Conservation (phyloP, 1,139 yeast species). For the Blastobotrys capitulatus region DNA sequence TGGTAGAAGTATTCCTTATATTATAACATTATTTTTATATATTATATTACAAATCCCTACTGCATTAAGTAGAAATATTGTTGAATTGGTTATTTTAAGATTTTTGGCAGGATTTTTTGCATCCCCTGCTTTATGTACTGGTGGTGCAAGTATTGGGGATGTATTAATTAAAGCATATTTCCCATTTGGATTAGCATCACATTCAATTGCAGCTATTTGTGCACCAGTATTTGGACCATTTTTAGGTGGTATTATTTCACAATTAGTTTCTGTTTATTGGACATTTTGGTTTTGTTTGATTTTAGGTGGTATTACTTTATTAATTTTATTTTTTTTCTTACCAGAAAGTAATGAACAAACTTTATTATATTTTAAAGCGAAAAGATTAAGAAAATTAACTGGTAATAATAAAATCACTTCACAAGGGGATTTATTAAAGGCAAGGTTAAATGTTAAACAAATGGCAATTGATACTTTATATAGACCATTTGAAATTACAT, state of each 20-base stretch:
- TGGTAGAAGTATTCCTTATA: conserved; percentile 53
- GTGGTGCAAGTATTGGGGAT: conserved; percentile 82
- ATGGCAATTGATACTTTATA: conserved; percentile 42
- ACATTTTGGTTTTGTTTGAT: conserved; percentile 44
- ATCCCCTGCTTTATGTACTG: conserved; percentile 80
- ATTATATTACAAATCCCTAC: conserved; percentile 51
- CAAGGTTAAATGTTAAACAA: conserved; percentile 8
- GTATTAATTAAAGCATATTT: conserved; percentile 27
- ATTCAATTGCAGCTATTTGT: conserved; percentile 49
- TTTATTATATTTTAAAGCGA: conserved; percentile 21
- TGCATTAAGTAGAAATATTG: conserved; percentile 46
- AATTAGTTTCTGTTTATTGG: conserved; percentile 29
- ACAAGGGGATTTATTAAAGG: conserved; percentile 18
- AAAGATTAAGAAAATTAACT: conserved; percentile 26
- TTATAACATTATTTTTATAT: conserved; percentile 49
- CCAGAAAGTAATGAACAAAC: conserved; percentile 34
- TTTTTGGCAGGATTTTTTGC: conserved; percentile 78
- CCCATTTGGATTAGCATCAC: conserved; percentile 40
- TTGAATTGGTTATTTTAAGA: conserved; percentile 51
- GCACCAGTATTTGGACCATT: conserved; percentile 68
- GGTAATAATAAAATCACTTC: conserved; percentile 19
- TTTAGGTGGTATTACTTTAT: conserved; percentile 36
- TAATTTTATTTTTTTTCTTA: conserved; percentile 36
- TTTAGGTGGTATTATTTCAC: conserved; percentile 52
- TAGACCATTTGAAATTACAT: conserved; percentile 40